These are phyloP conservation scores for Russula earlei DNA, from an alignment of 768 basidiomycete genomes.

Conservation along the genomic window DNA sequence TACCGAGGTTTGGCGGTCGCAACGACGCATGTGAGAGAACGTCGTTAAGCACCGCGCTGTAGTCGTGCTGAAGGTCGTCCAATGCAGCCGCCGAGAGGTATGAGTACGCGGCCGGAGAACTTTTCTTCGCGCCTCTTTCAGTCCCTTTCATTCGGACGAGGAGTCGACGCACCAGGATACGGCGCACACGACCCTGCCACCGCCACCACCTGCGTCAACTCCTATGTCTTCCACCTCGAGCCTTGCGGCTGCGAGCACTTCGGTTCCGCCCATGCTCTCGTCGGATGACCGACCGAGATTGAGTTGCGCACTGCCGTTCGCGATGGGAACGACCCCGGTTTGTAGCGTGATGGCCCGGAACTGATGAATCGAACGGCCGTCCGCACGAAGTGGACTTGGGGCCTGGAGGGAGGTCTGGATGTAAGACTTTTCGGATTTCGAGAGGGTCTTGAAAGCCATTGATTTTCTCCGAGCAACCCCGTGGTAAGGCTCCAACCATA, in stretches of 20 bases:
- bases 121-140: slow-evolving; percentile 34
- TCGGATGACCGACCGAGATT: slow-evolving; percentile 52
- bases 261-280: slow-evolving; percentile 58
- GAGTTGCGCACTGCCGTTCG: slow-evolving; percentile 76
- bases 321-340: slow-evolving; percentile 68
- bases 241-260: slow-evolving; percentile 69
- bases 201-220: slow-evolving; percentile 35
- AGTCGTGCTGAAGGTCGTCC: slow-evolving; percentile 71
- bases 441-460: slow-evolving; percentile 32
- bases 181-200: slow-evolving; percentile 53
- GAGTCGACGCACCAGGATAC: slow-evolving; percentile 60
- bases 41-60: slow-evolving; percentile 51
- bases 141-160: neutral
- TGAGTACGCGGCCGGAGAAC: slow-evolving; percentile 77
- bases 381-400: slow-evolving; percentile 55
- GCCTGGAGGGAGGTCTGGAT: slow-evolving; percentile 57
- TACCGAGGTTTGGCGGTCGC: slow-evolving; percentile 52
- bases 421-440: slow-evolving; percentile 75
- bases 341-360: slow-evolving; percentile 65
- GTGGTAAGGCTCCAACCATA: too few relatives aligned
- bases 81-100: slow-evolving; percentile 49
- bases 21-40: slow-evolving; percentile 59
- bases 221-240: slow-evolving; percentile 64
- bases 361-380: slow-evolving; percentile 61
- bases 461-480: too few relatives aligned